Evolutionary conservation across 2,329 filamentous ascomycete genomes (phyloP), one percentile per base, ranked within the genome.

Genomic region (Thermochaetoides dissita): DNA sequence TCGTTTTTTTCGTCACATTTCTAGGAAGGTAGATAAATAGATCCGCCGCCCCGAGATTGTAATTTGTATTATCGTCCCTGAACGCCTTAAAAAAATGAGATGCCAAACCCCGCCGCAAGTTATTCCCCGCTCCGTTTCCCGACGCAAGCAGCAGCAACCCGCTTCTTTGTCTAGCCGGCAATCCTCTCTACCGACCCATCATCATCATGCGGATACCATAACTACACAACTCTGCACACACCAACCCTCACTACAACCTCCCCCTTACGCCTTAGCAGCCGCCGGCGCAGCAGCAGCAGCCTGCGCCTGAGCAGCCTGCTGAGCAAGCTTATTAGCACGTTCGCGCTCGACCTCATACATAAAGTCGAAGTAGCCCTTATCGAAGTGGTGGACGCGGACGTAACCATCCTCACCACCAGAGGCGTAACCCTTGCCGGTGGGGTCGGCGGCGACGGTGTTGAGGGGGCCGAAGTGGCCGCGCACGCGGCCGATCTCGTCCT

Each of bases 321-420:
- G 31, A 9, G 54, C 51, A 45, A 63, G 58, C 53, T 50, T 62
- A 64, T 72, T 73, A 56, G 64, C 59, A 50, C 69, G 66, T 70
- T 95, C 88, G 64, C 88, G 75, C 78, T 98, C 91, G 48, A 96
- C 91, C 73, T 98, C 91, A 65, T 94, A 98, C 72, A 84, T 77
- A 69, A 98, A 98, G 66, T 98, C 91, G 63, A 91, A 96, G 74
- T 95, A 98, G 49, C 82, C 77, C 74, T 94, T 94, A 69, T 98
- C 91, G 66, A 98, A 98, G 67, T 94, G 86, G 68, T 98, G 91
- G 53, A 96, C 81, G 59, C 91, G 84, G 51, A 98, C 89, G 68
- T 98, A 98, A 58, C 91, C 91, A 65, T 98, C 91, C 70, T 98
- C 91, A 66, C 88, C 89, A 55, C 91, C 91, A 58, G 82, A 89